phyloP scores from a whole-genome alignment of 2,329 filamentous ascomycete genomes.

The Laburnicola sp. region DNA sequence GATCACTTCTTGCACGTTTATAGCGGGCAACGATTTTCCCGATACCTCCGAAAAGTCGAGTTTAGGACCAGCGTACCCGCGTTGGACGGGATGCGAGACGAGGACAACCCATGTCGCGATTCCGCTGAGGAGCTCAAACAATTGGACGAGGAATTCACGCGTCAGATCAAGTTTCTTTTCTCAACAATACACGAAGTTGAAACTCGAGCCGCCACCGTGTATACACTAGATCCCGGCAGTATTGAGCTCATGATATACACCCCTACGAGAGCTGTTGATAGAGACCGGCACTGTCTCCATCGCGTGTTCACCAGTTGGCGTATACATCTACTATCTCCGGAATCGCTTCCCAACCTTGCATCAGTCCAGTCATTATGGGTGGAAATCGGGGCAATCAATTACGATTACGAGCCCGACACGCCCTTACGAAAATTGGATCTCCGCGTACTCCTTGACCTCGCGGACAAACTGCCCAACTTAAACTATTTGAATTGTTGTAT shows the following conservation, averaged over 20 bases:
- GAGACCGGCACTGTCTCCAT: not conserved
- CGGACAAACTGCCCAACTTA: slow-evolving; percentile 4
- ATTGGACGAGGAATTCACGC: slow-evolving; percentile 14
- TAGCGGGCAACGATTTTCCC: slow-evolving; percentile 10
- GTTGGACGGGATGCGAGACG: no score
- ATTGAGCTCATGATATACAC: slow-evolving; percentile 13
- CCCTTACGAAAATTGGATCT: slow-evolving; percentile 4
- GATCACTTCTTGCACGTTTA: slow-evolving; percentile 13
- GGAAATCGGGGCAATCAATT: not conserved
- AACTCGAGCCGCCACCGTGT: not conserved
- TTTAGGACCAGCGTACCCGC: not conserved
- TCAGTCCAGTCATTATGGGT: not conserved
- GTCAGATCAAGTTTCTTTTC: slow-evolving; percentile 13
- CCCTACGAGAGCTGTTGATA: not conserved
- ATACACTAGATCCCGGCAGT: not conserved
- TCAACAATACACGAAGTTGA: slow-evolving; percentile 10
- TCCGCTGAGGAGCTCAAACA: slow-evolving; percentile 9
- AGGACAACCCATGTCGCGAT: slow-evolving; percentile 11
- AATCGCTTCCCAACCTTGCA: not conserved
- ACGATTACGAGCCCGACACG: not conserved
- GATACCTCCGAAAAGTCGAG: slow-evolving; percentile 11
- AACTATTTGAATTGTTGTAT: not conserved
- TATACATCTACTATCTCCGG: slow-evolving; percentile 1
- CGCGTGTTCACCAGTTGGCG: slow-evolving; percentile 3
- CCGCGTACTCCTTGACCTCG: slow-evolving; percentile 5